Percentiles rank a stretch among this genome's conserved stretches.
These are phyloP conservation scores for Rhizopus stolonifer DNA, from an alignment of 371 early-diverging fungal species.

Conservation along the genomic window DNA sequence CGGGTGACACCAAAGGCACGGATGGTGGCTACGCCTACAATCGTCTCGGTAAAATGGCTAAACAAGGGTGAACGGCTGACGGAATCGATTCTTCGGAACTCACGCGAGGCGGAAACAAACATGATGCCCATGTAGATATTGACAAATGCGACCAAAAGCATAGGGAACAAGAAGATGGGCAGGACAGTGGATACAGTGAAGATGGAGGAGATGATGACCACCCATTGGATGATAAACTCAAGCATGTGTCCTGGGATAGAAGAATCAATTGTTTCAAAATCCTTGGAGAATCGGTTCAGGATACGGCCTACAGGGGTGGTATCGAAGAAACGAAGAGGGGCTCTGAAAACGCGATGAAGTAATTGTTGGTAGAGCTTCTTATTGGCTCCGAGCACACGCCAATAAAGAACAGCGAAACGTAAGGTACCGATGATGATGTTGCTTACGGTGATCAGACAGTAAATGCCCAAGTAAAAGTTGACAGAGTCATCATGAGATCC, in stretches of 20 bases:
- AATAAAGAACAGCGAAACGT: constrained; percentile 43
- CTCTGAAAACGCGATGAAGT: constrained; percentile 27
- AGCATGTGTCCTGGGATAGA: constrained; percentile 42
- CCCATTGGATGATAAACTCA: constrained; percentile 57
- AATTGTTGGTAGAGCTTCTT: constrained; percentile 17
- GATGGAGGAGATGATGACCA: constrained; percentile 62
- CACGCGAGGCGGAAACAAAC: constrained; percentile 72
- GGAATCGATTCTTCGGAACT: constrained; percentile 80
- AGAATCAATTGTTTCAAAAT: constrained; percentile 50
- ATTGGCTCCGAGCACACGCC: constrained; percentile 40
- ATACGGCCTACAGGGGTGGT: constrained; percentile 67
- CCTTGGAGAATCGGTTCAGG: constrained; percentile 68
- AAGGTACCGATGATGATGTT: constrained; percentile 33
- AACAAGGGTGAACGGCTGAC: constrained; percentile 76
- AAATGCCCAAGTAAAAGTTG: constrained; percentile 36
- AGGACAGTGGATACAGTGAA: constrained; percentile 57
- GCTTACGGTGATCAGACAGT: constrained; percentile 42
- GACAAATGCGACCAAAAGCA: constrained; percentile 40
- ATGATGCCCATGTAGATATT: constrained; percentile 55
- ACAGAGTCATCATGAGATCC: constrained; percentile 17
- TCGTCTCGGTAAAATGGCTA: constrained; percentile 73
- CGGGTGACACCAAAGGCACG: constrained; percentile 71
- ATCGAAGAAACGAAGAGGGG: constrained; percentile 44
- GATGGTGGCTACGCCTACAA: constrained; percentile 70
- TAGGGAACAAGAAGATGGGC: constrained; percentile 57